Percentiles rank a stretch among this genome's conserved stretches.
These are phyloP conservation scores for Aspergillus pseudoviridinutans DNA, from an alignment of 2,329 filamentous ascomycete species.

Conservation along the genomic window DNA sequence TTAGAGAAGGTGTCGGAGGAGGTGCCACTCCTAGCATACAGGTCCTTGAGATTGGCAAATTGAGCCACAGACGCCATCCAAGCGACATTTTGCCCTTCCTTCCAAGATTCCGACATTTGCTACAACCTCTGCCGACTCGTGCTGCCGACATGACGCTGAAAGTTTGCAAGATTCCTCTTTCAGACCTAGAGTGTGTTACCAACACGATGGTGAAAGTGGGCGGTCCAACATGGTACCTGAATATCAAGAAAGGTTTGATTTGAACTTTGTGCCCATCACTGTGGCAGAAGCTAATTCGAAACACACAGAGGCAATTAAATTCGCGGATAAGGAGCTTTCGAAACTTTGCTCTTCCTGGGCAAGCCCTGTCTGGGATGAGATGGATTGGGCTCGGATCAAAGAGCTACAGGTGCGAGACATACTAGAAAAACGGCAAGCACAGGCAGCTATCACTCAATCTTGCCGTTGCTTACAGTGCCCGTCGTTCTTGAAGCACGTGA, in stretches of 20 bases:
- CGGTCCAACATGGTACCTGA: constrained; percentile 45
- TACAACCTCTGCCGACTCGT: constrained; percentile 63
- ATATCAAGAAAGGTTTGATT: constrained; percentile 46
- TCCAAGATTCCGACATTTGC: constrained; percentile 62
- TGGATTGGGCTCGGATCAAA: constrained; percentile 76
- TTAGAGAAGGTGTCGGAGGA: constrained; percentile 68
- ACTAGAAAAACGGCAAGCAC: constrained; percentile 64
- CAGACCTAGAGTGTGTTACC: constrained; percentile 81
- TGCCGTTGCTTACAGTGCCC: constrained; percentile 67
- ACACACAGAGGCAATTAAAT: constrained; percentile 47
- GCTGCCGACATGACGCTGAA: constrained; percentile 66
- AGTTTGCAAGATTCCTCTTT: constrained; percentile 65
- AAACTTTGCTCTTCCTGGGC: constrained; percentile 71
- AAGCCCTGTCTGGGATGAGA: constrained; percentile 73
- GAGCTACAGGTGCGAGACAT: constrained; percentile 78
- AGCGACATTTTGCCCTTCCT: constrained; percentile 87
- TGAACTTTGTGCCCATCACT: background rate
- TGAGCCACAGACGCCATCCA: constrained; percentile 66
- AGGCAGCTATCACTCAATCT: constrained; percentile 59
- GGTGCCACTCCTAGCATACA: constrained; percentile 67
- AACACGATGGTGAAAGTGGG: constrained; percentile 56
- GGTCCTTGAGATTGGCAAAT: constrained; percentile 70
- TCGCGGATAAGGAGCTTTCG: constrained; percentile 65
- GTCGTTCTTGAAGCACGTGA: constrained; percentile 80
- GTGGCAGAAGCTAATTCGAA: constrained; percentile 8